Evolutionary conservation across 169 alveolate species (phyloP), one percentile per base, ranked within the genome.

Genomic region (Eimeria sp.): DNA sequence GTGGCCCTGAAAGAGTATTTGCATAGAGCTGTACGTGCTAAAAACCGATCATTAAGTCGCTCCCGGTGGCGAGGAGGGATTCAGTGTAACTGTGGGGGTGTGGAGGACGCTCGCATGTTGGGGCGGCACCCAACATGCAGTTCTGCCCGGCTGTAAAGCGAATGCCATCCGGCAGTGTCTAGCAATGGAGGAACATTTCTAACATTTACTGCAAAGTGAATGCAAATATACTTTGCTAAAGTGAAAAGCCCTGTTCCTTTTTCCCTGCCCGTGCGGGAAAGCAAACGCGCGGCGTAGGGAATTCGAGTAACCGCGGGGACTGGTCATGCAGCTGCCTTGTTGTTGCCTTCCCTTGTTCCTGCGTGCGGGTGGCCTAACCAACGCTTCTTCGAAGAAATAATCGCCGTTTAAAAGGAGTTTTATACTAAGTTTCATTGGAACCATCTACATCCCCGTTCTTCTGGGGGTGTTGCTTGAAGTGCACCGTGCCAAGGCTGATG

Each of bases 231-330:
- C 33, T 74, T 40, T 37, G 54, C 54, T 40, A 1, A 4, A 23
- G 23, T 8, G 16, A 40, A 74, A 4, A 20, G 83, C 33, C 0
- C 6, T 74, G 20, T 20, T 10, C 58, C 14, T 23, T 9, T 1
- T 14, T 33, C 56, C 58, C 33, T 6, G 20, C 56, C 6, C 2
- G 83, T 37, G 56, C 43, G 58, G 56, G 58, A 74, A 40, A 40
- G 83, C 83, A 16, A 16, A 27, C 54, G 46, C 11, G 33, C 58
- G 56, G 56, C 40, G 6, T 13, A 14, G 58, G 40, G 25, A 71
- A 33, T 71, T 71, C 78, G 78, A 74, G 83, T 58, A 74, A 23
- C 23, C 58, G 33, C 58, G 56, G 83, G 83, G 83, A 74, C 83
- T 71, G 80, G 58, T 74, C 83, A 16, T 74, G 83, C 54, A 14